Evolutionary conservation across 495 filamentous ascomycete genomes (phyloP).

Genomic region (Lepraria neglecta): DNA sequence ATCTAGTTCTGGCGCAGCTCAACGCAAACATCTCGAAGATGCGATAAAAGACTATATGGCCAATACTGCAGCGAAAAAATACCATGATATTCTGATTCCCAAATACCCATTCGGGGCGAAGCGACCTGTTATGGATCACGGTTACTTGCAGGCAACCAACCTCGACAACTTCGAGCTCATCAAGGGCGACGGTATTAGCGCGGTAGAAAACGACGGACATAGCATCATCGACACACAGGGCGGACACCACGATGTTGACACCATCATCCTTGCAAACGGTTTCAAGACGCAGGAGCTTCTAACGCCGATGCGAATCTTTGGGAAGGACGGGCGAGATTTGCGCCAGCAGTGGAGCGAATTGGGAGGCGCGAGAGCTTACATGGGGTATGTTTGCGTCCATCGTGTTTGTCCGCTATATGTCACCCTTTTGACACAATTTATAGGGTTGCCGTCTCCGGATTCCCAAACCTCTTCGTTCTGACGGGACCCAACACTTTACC

Average conservation of each 20-base stretch:
- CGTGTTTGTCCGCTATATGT: not conserved
- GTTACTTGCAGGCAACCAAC: slow-evolving; percentile 3
- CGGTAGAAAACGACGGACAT: not conserved
- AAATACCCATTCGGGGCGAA: slow-evolving; percentile 5
- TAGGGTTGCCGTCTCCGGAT: slow-evolving; percentile 3
- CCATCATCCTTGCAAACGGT: slow-evolving; percentile 1
- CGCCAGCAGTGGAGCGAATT: not conserved
- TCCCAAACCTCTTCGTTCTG: slow-evolving; percentile 1
- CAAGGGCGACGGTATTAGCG: slow-evolving; percentile 4
- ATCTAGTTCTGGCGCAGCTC: not conserved
- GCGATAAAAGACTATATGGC: slow-evolving; percentile 1
- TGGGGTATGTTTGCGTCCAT: not conserved
- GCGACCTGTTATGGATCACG: slow-evolving; percentile 4
- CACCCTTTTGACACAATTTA: not conserved
- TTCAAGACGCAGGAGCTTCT: slow-evolving; percentile 3
- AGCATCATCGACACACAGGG: slow-evolving; percentile 1
- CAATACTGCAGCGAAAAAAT: slow-evolving; percentile 2
- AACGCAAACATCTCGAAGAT: not conserved
- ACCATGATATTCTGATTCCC: not conserved
- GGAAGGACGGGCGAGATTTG: slow-evolving; percentile 3
- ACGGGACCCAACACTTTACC: slow-evolving; percentile 1
- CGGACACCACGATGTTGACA: slow-evolving; percentile 1
- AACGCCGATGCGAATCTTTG: not conserved
- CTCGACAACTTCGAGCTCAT: not conserved
- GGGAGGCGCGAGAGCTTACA: slow-evolving; percentile 3